Conservation (phyloP, 495 filamentous ascomycete genomes). For the Daldinia vernicosa region DNA sequence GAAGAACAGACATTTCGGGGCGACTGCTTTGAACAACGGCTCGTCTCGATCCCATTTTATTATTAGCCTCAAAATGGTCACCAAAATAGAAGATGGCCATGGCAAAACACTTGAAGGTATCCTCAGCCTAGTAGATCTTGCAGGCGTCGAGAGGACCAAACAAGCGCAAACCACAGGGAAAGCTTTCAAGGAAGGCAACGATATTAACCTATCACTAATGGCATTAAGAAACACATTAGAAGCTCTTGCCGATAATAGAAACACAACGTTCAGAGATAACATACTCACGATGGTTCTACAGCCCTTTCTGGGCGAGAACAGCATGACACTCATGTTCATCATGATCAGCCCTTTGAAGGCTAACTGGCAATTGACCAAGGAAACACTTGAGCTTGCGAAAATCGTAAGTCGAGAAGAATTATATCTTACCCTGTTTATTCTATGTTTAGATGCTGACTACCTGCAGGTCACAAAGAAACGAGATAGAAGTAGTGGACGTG, state of each 20-base stretch:
- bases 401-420: conserved; percentile 63
- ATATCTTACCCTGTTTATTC: neutral
- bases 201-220: conserved; percentile 59
- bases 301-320: conserved; percentile 91
- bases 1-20: conserved; percentile 62
- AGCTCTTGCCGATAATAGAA: conserved; percentile 73
- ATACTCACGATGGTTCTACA: conserved; percentile 95
- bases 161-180: conserved; percentile 72
- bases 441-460: neutral
- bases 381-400: conserved; percentile 90
- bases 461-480: conserved; percentile 9
- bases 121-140: conserved; percentile 58
- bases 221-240: conserved; percentile 56
- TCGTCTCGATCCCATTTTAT: conserved; percentile 61
- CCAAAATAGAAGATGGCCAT: conserved; percentile 55
- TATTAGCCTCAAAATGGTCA: conserved; percentile 52
- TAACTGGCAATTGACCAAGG: conserved; percentile 87
- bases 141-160: conserved; percentile 70
- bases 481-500: neutral
- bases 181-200: conserved; percentile 28
- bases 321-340: conserved; percentile 98
- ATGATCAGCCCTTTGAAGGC: conserved; percentile 91
- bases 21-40: conserved; percentile 66
- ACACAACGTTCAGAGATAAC: conserved; percentile 90
- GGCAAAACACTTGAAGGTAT: conserved; percentile 74